Evolutionary conservation across 345 rosid genomes (phyloP), one percentile per base, ranked within the genome.

Genomic region (Lagerstroemia speciosa): DNA sequence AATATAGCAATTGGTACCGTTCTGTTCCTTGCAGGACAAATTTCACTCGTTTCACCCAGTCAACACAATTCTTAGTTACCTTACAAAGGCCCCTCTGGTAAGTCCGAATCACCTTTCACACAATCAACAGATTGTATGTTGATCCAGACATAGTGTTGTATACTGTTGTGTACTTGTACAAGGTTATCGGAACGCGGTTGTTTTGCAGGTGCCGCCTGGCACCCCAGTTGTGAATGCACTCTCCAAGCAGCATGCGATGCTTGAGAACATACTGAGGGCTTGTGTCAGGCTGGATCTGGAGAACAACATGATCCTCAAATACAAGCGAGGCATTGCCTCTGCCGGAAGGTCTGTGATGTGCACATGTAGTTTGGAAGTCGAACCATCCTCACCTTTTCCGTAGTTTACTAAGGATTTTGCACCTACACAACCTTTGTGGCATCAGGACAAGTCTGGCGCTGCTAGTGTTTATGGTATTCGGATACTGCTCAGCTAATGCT

Each of bases 51-150:
- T 94, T 87, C 99, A 94, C 78, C 99, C 99, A 5, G 97, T 94
- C 41, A 96, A 96, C 45, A 89, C 99, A 71, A 87, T 94, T 72
- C 97, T 94, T 66, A 94, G 99, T 75, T 94, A 94, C 87, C 93
- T 94, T 67, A 89, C 89, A 72, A 94, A 91, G 88, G 97, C 99
- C 65, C 99, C 99, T 71, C 92, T 94, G n/a, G 99, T 94, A 83
- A 82, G 95, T 66, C 62, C 2, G 6, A 8, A 53, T 53, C 55
- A 8, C 57, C 14, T 36, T 36, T 36, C 8, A 36, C 38, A 36
- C 19, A 3, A 15, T 43, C 15, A 3, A 43, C 17, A 22, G 16
- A 17, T 48, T 2, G 0, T 48, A 2, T 3, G 20, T 48, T 57
- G 31, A 24, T n/a, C n/a, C n/a, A n/a, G n/a, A n/a, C n/a, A n/a